Base-by-base conservation (phyloP, 768 basidiomycete species). In the Leccinellum rugosiceps region DNA sequence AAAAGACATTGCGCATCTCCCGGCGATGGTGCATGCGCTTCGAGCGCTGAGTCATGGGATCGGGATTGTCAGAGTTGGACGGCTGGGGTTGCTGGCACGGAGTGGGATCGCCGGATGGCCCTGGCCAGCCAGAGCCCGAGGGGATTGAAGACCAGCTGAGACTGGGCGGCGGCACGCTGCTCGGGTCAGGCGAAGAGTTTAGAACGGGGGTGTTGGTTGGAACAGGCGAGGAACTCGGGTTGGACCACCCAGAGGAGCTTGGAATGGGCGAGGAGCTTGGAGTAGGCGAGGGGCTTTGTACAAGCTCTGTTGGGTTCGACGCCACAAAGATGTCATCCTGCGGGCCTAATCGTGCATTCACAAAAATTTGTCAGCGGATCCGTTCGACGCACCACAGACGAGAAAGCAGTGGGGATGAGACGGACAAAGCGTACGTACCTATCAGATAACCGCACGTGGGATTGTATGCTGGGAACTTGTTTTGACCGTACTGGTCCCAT, bases 281-380 rank as follows among this genome's bases (percentile, higher is more conserved):
- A 2, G 17, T n/a, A n/a, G 19, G 3, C 19, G 41, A 11, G n/a
- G 19, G 19, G 43, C 6, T 21, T 8, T 4, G 13, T 21, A 6
- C 34, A 13, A 14, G 5, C 17, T 35, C 17, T 15, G 6, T 8
- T 35, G 7, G 35, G 15, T 15, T 31, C 30, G 17, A 3, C 21
- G 50, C 26, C 41, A 43, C 57, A 6, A 66, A 66, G 8, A 67
- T 66, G 28, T 67, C 65, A 0, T 25, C 21, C 34, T 66, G 65
- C 10, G 62, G 34, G 23, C 65, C 65, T 65, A 17, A 10, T 26
- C 41, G 19, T 30, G 23, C 13, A 46, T 63, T 50, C 14, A 58
- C 6, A 23, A 3, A 50, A 5, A 5, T 7, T 15, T 35, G 21
- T 31, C 4, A 47, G 23, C 46, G 25, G 35, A 38, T 38, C 35